A percentile compares a stretch with the other conserved stretches of the same genome.
These are phyloP conservation scores for Nemania sp. DNA, from an alignment of 2,329 filamentous ascomycete genomes.

Conservation along the genomic window DNA sequence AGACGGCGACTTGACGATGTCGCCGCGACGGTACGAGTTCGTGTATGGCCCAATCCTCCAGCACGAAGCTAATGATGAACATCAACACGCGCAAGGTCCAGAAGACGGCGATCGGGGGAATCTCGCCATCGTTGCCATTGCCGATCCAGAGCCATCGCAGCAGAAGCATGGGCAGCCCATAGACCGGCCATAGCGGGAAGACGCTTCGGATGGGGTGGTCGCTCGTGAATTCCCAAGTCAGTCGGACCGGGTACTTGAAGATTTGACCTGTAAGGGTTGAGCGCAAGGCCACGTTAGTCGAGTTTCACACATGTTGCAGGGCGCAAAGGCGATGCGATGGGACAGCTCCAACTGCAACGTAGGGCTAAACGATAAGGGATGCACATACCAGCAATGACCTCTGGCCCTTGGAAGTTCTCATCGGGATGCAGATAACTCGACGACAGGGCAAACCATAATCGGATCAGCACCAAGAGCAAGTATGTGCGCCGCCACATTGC, in stretches of 20 bases:
- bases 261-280: constrained; percentile 75
- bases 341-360: constrained; percentile 13
- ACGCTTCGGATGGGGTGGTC: constrained; percentile 91
- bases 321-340: background rate
- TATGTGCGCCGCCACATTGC: constrained; percentile 93
- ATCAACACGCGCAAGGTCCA: constrained; percentile 90
- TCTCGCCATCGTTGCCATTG: constrained; percentile 78
- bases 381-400: constrained; percentile 89
- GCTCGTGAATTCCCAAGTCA: constrained; percentile 96
- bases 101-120: constrained; percentile 88
- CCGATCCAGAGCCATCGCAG: constrained; percentile 94
- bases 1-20: constrained; percentile 77
- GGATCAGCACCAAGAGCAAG: constrained; percentile 83
- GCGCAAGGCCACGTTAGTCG: constrained; percentile 35
- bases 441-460: constrained; percentile 92
- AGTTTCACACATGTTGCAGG: background rate
- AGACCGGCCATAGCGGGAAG: constrained; percentile 95
- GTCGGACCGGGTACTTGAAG: constrained; percentile 88
- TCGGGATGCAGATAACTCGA: constrained; percentile 98
- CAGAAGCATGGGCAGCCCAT: constrained; percentile 92
- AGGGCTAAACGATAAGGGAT: background rate
- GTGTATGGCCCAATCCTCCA: constrained; percentile 97
- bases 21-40: constrained; percentile 85
- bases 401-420: constrained; percentile 98
- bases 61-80: constrained; percentile 94